A percentile compares a stretch with the other conserved stretches of the same genome.
phyloP scores from a whole-genome alignment of 352 stramenopile genomes.

The Achlya hypogyna region DNA sequence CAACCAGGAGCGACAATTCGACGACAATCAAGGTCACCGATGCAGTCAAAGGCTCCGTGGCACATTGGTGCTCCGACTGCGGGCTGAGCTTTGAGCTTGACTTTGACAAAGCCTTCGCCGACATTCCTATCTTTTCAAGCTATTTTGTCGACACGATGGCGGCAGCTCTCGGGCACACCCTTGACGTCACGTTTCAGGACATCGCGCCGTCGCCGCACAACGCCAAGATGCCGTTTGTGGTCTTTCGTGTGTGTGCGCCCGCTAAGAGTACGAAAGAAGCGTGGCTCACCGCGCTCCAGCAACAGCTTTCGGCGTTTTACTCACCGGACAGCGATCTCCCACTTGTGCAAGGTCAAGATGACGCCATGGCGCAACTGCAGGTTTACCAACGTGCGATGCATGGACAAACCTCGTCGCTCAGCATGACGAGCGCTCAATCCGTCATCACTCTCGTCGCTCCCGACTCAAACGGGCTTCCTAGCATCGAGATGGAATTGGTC shows the following conservation, averaged over 20 bases:
- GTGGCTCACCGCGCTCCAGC: not conserved
- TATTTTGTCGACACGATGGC: not conserved
- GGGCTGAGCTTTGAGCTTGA: slow-evolving; percentile 10
- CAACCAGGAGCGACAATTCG: not conserved
- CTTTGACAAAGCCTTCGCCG: not conserved
- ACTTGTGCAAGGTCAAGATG: not conserved
- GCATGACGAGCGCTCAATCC: not conserved
- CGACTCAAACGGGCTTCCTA: slow-evolving; percentile 1
- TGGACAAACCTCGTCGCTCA: not conserved
- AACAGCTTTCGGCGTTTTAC: not conserved
- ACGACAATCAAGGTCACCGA: not conserved
- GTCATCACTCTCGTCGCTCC: not conserved
- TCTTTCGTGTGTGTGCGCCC: not conserved
- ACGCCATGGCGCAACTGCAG: not conserved
- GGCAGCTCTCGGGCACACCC: not conserved
- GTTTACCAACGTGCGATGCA: not conserved
- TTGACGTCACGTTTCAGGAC: not conserved
- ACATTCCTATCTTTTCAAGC: not conserved
- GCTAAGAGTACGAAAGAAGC: not conserved
- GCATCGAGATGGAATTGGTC: not conserved
- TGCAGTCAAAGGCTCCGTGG: not conserved
- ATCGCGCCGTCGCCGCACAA: not conserved
- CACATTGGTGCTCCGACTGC: not conserved
- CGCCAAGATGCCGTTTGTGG: not conserved
- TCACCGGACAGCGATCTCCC: not conserved